Conservation (phyloP, 345 rosid species). For the Anacardium occidentale region DNA sequence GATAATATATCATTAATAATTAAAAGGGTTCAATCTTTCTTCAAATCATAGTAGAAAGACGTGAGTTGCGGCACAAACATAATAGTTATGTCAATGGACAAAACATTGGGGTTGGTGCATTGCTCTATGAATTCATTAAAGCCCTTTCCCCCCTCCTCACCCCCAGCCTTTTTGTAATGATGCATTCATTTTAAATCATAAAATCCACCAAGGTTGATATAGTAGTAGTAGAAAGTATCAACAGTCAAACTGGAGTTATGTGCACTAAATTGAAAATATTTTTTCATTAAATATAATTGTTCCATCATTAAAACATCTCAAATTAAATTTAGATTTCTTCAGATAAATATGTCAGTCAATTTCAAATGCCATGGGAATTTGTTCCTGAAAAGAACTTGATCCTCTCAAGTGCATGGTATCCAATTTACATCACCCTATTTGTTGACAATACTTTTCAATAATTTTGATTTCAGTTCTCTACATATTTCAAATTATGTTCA, state of each 20-base stretch:
- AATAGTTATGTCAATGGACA: not conserved
- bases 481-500: not conserved
- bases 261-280: too few species aligned
- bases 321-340: too few species aligned
- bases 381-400: not conserved
- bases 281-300: too few species aligned
- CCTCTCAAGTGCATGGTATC: too few species aligned
- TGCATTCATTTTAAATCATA: too few species aligned
- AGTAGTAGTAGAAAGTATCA: too few species aligned
- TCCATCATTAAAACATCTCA: too few species aligned
- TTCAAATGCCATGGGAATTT: not conserved
- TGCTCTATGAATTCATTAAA: not conserved
- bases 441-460: too few species aligned
- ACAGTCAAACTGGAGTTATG: too few species aligned
- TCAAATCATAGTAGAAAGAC: not conserved
- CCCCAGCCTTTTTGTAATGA: too few species aligned
- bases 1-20: not conserved
- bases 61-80: not conserved
- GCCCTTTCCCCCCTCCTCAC: too few species aligned
- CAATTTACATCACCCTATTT: not conserved
- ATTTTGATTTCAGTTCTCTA: not conserved
- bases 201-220: too few species aligned
- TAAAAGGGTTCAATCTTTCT: not conserved
- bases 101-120: not conserved
- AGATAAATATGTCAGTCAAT: not conserved